Percentiles rank a stretch among this genome's conserved stretches.
phyloP scores from a whole-genome alignment of 2,329 filamentous ascomycete genomes.

The Chaetomiaceae sp. region DNA sequence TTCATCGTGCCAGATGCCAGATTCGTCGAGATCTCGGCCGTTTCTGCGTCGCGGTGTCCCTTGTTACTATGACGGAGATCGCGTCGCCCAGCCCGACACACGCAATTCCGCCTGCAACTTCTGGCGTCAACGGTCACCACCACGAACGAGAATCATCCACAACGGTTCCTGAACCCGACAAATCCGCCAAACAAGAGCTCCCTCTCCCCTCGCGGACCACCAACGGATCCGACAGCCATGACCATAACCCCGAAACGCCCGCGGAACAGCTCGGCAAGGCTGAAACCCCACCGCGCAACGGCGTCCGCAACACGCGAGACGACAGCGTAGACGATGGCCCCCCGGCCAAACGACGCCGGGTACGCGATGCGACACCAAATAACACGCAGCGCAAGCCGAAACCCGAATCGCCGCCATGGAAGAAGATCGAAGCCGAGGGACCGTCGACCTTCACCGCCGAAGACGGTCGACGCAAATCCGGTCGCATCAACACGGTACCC shows the following conservation, averaged over 20 bases:
- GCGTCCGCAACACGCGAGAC: constrained; percentile 13
- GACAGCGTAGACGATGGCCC: constrained; percentile 39
- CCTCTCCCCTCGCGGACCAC: background rate
- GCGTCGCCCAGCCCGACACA: constrained; percentile 50
- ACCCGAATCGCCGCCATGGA: constrained; percentile 85
- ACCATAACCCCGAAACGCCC: background rate
- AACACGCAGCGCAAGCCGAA: constrained; percentile 40
- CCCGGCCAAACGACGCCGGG: constrained; percentile 62
- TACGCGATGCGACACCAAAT: constrained; percentile 39
- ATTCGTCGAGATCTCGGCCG: constrained; percentile 51
- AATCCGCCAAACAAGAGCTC: constrained; percentile 12
- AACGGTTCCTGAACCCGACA: constrained; percentile 8
- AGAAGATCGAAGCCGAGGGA: constrained; percentile 75
- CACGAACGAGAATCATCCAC: constrained; percentile 19
- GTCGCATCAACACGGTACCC: constrained; percentile 56
- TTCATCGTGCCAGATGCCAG: constrained; percentile 54
- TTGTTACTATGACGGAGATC: constrained; percentile 55
- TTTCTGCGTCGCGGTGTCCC: constrained; percentile 37
- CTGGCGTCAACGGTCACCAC: constrained; percentile 24
- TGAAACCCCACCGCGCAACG: constrained; percentile 9
- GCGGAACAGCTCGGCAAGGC: background rate
- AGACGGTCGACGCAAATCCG: constrained; percentile 66
- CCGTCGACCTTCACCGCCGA: constrained; percentile 78
- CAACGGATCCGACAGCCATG: constrained; percentile 7
- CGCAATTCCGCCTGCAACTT: constrained; percentile 31